Percentiles rank a stretch among this genome's conserved stretches.
Evolutionary conservation across 805 yeast genomes (phyloP).

Genomic region (Sugiyamaella valdiviana): DNA sequence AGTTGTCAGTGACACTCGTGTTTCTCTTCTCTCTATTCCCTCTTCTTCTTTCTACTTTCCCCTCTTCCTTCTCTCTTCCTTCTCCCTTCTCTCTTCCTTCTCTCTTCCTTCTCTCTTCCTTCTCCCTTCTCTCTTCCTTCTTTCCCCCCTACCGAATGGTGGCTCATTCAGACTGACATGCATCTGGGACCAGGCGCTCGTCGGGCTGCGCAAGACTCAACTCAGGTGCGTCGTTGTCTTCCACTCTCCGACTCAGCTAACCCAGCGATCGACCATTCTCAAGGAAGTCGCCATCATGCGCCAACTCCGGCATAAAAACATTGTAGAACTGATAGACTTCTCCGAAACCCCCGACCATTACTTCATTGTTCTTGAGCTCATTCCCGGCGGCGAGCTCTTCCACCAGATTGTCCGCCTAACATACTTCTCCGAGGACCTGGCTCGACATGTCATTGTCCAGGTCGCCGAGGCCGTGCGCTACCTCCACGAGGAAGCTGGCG

Average conservation of each 20-base stretch:
- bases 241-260: background rate
- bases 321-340: conserved; percentile 50
- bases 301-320: conserved; percentile 53
- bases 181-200: conserved; percentile 3
- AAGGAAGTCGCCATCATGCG: conserved; percentile 74
- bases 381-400: conserved; percentile 75
- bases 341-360: conserved; percentile 48
- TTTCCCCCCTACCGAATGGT: background rate
- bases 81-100: background rate
- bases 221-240: conserved; percentile 10
- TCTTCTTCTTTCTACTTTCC: no score
- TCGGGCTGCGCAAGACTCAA: conserved; percentile 3
- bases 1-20: conserved; percentile 19
- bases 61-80: conserved; percentile 1
- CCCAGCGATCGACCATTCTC: conserved; percentile 44
- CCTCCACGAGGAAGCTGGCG: conserved; percentile 62
- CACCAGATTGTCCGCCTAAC: conserved; percentile 73
- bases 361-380: conserved; percentile 59
- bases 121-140: no score
- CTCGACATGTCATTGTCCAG: conserved; percentile 67
- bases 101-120: background rate
- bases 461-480: conserved; percentile 65
- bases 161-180: conserved; percentile 3
- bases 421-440: conserved; percentile 64
- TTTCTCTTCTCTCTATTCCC: background rate